Evolutionary conservation across 23 red algal genomes (phyloP), one percentile per base, ranked within the genome.

Genomic region (Cyanidiococcus yangmingshanensis): DNA sequence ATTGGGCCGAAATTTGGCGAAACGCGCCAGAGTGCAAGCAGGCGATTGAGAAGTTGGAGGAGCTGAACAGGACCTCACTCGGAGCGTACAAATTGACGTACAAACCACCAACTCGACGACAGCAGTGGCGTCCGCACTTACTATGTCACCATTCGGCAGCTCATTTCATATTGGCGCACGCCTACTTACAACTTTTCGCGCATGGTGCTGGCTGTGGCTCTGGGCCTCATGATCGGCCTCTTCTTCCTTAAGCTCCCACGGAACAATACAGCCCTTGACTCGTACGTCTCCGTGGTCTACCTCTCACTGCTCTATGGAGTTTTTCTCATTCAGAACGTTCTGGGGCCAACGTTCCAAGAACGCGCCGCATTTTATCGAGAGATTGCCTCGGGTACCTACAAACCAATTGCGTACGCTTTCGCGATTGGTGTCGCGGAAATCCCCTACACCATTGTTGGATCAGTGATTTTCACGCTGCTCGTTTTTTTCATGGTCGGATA

Each of bases 331-430:
- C 79, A 87, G 63, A 90, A 90, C 58, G 92, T 86, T 18, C 79
- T 96, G 74, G 74, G 76, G 7, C 84, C 92, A 27, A 80, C 84
- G 2, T 59, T 85, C 39, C 51, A 82, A 36, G 87, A 82, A 63
- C 83, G 92, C 26, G 36, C 85, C 1, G 92, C 85, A 0, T 96
- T 90, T 59, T 96, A 96, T 82, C 68, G 92, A 21, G 92, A 96
- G 76, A 80, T 85, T 40, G 85, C 92, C 58, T 76, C 87, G 0
- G 92, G 92, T 18, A 88, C 79, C 0, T 96, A 96, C 45, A 41
- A 63, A 57, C 82, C 86, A 26, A 18, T 63, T 12, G 82, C 82
- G n/a, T 87, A 77, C 76, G 82, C 85, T 35, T 58, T 89, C 27
- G 87, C 91, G 31, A 24, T 90, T 26, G 85, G 86, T 25, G 16